A percentile compares a stretch with the other conserved stretches of the same genome.
Conservation (phyloP, 768 basidiomycete genomes). For the Mycena pura region DNA sequence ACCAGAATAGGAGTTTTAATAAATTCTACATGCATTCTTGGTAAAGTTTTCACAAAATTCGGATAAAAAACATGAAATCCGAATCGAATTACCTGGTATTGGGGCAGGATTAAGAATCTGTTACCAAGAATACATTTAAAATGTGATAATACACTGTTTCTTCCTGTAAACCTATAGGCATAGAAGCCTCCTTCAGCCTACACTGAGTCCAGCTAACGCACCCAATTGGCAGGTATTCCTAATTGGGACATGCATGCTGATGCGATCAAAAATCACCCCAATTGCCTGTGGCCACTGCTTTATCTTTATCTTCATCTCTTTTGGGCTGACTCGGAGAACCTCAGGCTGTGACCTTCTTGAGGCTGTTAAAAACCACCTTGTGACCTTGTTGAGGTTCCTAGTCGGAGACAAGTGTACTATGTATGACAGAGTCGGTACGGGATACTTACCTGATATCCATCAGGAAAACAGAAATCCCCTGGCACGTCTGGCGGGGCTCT, state of each 20-base stretch:
- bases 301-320: too few species aligned
- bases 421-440: too few species aligned
- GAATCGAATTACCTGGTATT: not conserved
- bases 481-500: too few species aligned
- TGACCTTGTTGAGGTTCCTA: too few species aligned
- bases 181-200: not conserved
- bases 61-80: not conserved
- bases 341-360: too few species aligned
- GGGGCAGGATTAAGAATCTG: not conserved
- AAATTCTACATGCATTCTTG: conserved; percentile 5
- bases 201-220: not conserved
- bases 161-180: not conserved
- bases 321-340: too few species aligned
- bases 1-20: not conserved
- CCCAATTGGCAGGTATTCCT: not conserved
- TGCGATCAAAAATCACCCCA: not conserved
- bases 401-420: too few species aligned
- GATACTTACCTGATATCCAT: too few species aligned
- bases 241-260: not conserved
- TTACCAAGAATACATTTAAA: not conserved
- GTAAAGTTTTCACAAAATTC: not conserved
- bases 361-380: too few species aligned
- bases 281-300: not conserved
- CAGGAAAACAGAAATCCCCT: too few species aligned
- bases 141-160: not conserved